phyloP scores from a whole-genome alignment of 139 green algal species.

The Picochlorum sp. region DNA sequence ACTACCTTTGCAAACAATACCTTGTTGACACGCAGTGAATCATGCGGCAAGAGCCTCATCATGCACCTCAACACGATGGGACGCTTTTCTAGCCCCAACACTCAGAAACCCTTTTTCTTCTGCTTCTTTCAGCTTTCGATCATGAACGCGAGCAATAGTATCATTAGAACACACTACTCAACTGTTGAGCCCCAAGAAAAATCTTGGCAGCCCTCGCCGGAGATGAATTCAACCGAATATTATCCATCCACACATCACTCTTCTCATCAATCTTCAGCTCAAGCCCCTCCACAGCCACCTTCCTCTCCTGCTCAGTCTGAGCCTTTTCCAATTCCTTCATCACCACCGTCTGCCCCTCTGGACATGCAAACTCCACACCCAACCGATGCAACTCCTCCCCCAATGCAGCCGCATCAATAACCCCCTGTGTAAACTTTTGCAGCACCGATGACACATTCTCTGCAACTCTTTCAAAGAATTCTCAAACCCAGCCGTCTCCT shows the following conservation, averaged over 20 bases:
- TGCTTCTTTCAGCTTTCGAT: no score
- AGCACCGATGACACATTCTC: slow-evolving; percentile 9
- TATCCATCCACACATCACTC: background rate
- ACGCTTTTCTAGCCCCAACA: no score
- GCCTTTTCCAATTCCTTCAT: background rate
- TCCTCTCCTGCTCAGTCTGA: background rate
- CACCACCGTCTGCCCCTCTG: background rate
- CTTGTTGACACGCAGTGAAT: no score
- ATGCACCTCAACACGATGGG: no score
- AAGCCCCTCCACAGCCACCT: background rate
- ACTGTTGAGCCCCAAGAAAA: background rate
- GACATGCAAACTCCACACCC: slow-evolving; percentile 23
- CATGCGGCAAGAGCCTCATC: no score
- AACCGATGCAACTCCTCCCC: slow-evolving; percentile 14
- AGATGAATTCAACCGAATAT: background rate
- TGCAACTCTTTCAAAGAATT: slow-evolving; percentile 22
- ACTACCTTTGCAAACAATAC: no score
- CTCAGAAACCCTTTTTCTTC: no score
- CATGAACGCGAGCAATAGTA: no score
- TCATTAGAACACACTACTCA: no score
- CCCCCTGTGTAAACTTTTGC: slow-evolving; percentile 10
- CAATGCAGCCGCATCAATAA: slow-evolving; percentile 15
- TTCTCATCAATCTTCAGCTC: background rate
- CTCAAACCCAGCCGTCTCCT: slow-evolving; percentile 17
- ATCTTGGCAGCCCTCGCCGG: background rate